A percentile compares a stretch with the other conserved stretches of the same genome.
phyloP scores from a whole-genome alignment of 106 monocot species.

The Apostasia shenzhenica region DNA sequence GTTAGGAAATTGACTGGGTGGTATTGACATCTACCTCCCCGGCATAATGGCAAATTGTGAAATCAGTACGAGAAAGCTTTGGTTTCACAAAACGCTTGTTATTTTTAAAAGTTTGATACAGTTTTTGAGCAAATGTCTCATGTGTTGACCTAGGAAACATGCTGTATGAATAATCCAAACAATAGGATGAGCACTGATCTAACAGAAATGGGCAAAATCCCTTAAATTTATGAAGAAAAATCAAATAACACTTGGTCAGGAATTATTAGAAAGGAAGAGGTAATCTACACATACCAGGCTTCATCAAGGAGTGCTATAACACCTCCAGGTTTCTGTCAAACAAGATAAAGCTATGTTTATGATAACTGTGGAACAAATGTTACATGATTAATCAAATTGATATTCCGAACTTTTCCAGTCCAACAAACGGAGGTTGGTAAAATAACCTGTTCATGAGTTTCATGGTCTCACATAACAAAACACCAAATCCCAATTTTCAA shows the following conservation, averaged over 20 bases:
- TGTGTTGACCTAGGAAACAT: conserved; percentile 93
- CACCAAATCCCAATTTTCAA: too few species aligned
- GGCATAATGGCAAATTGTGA: conserved; percentile 78
- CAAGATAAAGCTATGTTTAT: conserved; percentile 6
- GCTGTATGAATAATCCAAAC: conserved; percentile 29
- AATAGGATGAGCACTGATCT: not conserved
- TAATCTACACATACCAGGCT: conserved; percentile 56
- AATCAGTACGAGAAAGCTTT: conserved; percentile 79
- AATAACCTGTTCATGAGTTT: too few species aligned
- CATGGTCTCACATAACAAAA: too few species aligned
- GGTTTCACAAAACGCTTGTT: conserved; percentile 82
- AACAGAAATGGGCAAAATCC: not conserved
- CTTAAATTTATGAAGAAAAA: not conserved
- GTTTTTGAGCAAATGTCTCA: conserved; percentile 82
- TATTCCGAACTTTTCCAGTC: too few species aligned
- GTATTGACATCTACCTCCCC: conserved; percentile 52
- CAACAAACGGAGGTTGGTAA: too few species aligned
- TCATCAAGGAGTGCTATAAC: conserved; percentile 84
- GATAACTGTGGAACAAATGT: too few species aligned
- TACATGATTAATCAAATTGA: too few species aligned
- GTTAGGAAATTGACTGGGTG: not conserved
- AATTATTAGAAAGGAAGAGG: not conserved
- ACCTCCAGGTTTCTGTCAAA: conserved; percentile 83
- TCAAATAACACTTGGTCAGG: not conserved
- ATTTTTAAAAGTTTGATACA: conserved; percentile 74